Conservation (phyloP, 345 rosid genomes). For the Mercurialis annua region DNA sequence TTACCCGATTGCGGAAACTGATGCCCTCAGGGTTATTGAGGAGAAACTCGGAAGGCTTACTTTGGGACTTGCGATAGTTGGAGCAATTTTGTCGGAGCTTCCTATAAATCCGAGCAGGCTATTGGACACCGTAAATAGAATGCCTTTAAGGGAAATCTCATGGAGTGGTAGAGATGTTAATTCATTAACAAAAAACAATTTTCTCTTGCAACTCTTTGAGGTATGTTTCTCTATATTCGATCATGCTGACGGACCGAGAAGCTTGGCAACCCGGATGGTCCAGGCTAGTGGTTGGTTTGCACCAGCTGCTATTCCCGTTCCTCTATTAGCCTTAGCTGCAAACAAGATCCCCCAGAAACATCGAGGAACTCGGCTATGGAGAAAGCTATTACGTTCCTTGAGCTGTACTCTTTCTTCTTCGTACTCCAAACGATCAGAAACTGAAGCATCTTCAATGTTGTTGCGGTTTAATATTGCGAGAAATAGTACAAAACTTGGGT, state of each 20-base stretch:
- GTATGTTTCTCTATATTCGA: conserved; percentile 95
- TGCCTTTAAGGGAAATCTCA: conserved; percentile 66
- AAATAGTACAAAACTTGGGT: conserved; percentile 56
- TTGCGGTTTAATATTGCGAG: conserved; percentile 82
- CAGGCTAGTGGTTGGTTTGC: conserved; percentile 92
- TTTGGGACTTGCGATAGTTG: conserved; percentile 71
- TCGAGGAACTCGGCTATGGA: conserved; percentile 48
- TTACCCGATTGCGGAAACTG: conserved; percentile 59
- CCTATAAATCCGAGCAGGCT: conserved; percentile 87
- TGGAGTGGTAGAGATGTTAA: conserved; percentile 53
- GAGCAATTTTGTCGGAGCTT: conserved; percentile 81
- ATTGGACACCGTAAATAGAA: conserved; percentile 77
- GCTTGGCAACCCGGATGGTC: conserved; percentile 93
- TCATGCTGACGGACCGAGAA: conserved; percentile 82
- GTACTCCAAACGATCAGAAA: conserved; percentile 59
- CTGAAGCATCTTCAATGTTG: conserved; percentile 77
- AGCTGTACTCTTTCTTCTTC: conserved; percentile 68
- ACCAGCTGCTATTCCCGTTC: conserved; percentile 67
- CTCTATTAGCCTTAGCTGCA: conserved; percentile 72
- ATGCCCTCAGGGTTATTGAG: conserved; percentile 68
- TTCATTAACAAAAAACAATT: conserved; percentile 47
- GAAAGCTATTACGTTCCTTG: conserved; percentile 53
- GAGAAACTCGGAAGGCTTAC: conserved; percentile 83
- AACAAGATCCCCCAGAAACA: conserved; percentile 71
- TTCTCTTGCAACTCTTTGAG: conserved; percentile 81